A percentile compares a stretch with the other conserved stretches of the same genome.
phyloP scores from a whole-genome alignment of 2,329 filamentous ascomycete species.

The Boeremia lycopersici region DNA sequence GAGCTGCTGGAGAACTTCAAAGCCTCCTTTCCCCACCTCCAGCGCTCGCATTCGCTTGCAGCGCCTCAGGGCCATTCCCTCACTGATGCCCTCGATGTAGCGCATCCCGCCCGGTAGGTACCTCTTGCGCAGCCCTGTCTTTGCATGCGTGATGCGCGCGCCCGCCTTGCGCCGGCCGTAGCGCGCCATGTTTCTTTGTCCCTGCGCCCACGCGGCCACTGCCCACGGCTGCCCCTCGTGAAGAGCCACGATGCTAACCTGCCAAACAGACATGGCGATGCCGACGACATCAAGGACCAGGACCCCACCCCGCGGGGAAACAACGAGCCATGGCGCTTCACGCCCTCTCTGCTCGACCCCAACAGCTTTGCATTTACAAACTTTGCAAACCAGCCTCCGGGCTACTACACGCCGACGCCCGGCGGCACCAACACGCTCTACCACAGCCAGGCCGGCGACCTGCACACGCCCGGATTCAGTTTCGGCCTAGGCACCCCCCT shows the following conservation, averaged over 20 bases:
- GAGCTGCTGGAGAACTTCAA: slow-evolving; percentile 85
- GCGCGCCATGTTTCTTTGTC: slow-evolving; percentile 5
- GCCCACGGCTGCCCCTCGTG: neutral
- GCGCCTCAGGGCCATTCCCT: slow-evolving; percentile 53
- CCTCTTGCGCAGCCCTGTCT: slow-evolving; percentile 1
- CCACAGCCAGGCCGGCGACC: slow-evolving; percentile 81
- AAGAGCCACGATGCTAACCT: slow-evolving; percentile 15
- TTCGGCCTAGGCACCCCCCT: slow-evolving; percentile 80
- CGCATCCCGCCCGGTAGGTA: slow-evolving; percentile 53
- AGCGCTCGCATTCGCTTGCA: slow-evolving; percentile 52
- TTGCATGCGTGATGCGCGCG: slow-evolving; percentile 4
- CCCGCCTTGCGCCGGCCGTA: slow-evolving; percentile 7
- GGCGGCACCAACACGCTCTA: slow-evolving; percentile 81
- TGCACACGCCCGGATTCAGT: slow-evolving; percentile 80
- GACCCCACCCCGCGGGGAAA: slow-evolving; percentile 82
- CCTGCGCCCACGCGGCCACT: slow-evolving; percentile 4
- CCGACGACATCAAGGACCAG: slow-evolving; percentile 69
- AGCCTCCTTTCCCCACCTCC: slow-evolving; percentile 77
- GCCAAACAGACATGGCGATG: slow-evolving; percentile 51
- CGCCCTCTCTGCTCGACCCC: slow-evolving; percentile 85
- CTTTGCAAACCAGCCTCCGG: slow-evolving; percentile 79
- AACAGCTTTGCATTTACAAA: slow-evolving; percentile 79
- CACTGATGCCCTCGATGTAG: slow-evolving; percentile 55
- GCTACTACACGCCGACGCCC: slow-evolving; percentile 87
- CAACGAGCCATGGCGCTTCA: slow-evolving; percentile 85